These are phyloP conservation scores for Conoideocrella luteorostrata DNA, from an alignment of 2,329 filamentous ascomycete genomes.

Conservation along the genomic window DNA sequence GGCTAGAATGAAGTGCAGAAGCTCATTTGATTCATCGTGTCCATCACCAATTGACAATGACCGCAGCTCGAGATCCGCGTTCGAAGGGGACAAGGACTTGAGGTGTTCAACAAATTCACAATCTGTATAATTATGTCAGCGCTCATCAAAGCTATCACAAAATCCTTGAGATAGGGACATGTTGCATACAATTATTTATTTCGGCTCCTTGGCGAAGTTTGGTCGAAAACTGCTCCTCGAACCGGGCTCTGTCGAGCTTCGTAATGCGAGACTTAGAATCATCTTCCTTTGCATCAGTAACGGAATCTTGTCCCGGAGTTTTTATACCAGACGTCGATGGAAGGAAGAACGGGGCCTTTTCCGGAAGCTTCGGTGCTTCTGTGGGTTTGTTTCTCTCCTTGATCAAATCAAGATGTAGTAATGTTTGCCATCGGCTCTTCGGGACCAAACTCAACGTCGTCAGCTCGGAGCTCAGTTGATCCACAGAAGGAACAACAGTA, in stretches of 20 bases:
- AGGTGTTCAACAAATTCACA: conserved; percentile 68
- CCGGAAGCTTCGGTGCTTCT: conserved; percentile 82
- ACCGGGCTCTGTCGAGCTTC: conserved; percentile 53
- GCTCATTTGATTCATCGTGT: conserved; percentile 55
- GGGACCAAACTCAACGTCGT: conserved; percentile 86
- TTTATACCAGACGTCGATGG: conserved; percentile 53
- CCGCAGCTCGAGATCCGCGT: conserved; percentile 84
- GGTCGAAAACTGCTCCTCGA: conserved; percentile 52
- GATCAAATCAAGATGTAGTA: conserved; percentile 87
- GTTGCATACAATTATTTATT: conserved; percentile 58
- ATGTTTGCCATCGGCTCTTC: conserved; percentile 86
- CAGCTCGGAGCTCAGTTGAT: conserved; percentile 77
- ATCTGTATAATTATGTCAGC: conserved; percentile 36
- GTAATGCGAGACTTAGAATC: conserved; percentile 60
- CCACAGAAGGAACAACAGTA: conserved; percentile 50
- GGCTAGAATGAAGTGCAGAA: conserved; percentile 73
- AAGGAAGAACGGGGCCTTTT: conserved; percentile 94
- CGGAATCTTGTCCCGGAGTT: conserved; percentile 29
- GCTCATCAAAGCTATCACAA: too few species aligned
- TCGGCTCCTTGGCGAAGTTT: conserved; percentile 48
- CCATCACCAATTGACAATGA: conserved; percentile 53
- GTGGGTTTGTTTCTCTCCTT: conserved; percentile 91
- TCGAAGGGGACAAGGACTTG: conserved; percentile 73
- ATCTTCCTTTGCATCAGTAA: conserved; percentile 28
- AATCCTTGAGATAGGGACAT: too few species aligned